Conservation (phyloP, 2,329 filamentous ascomycete species). For the Clonostachys chloroleuca region DNA sequence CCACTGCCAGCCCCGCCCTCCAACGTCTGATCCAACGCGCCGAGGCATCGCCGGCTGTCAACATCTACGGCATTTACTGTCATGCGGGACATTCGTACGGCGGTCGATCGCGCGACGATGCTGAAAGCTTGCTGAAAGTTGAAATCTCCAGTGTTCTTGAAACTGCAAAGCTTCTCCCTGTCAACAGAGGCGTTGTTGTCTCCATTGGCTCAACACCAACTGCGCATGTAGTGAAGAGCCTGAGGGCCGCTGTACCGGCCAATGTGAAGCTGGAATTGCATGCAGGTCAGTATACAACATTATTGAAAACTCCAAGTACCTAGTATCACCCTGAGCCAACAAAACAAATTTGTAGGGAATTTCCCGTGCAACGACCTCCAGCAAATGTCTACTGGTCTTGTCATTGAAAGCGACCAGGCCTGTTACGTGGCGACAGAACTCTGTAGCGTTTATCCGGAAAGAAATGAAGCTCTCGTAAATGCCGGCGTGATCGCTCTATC, state of each 20-base stretch:
- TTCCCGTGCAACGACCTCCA: conserved; percentile 30
- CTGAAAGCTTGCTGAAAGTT: conserved; percentile 16
- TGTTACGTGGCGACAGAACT: conserved; percentile 23
- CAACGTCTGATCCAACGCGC: conserved; percentile 16
- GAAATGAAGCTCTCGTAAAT: conserved; percentile 30
- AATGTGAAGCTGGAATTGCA: conserved; percentile 28
- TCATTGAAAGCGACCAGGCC: conserved; percentile 19
- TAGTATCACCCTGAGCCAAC: too few relatives aligned
- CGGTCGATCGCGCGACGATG: conserved; percentile 19
- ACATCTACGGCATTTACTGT: conserved; percentile 27
- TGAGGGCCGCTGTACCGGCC: conserved; percentile 17
- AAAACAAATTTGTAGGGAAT: conserved; percentile 8
- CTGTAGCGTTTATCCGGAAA: conserved; percentile 28
- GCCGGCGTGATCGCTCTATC: conserved; percentile 26
- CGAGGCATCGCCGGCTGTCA: conserved; percentile 16
- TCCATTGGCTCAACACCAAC: conserved; percentile 29
- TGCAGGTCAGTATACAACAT: conserved; percentile 11
- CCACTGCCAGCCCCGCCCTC: conserved; percentile 14
- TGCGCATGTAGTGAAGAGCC: conserved; percentile 23
- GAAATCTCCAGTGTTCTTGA: conserved; percentile 21
- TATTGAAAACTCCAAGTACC: too few relatives aligned
- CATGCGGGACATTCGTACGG: conserved; percentile 30
- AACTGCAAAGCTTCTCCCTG: conserved; percentile 18
- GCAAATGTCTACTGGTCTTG: conserved; percentile 26
- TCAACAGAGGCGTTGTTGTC: conserved; percentile 15